A percentile compares a stretch with the other conserved stretches of the same genome.
phyloP scores from a whole-genome alignment of 2,329 filamentous ascomycete species.

The Xylaria hypoxylon region DNA sequence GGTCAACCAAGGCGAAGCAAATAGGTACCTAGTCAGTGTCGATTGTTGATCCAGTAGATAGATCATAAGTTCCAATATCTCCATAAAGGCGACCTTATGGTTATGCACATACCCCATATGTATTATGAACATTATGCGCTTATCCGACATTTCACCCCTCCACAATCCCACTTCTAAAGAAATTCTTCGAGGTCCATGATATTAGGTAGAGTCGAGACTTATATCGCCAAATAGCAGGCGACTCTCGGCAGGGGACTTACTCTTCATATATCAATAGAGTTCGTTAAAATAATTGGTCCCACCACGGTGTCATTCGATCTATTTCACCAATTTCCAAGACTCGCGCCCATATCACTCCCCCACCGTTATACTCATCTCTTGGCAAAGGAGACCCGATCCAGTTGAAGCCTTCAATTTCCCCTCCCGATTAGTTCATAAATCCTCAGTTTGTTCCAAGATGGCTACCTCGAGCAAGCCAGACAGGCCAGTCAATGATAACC shows the following conservation, averaged over 20 bases:
- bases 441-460: constrained; percentile 28
- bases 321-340: background rate
- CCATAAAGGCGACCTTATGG: constrained; percentile 2
- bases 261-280: background rate
- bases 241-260: background rate
- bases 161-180: constrained; percentile 45
- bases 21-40: no score
- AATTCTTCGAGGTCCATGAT: constrained; percentile 45
- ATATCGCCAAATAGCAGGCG: constrained; percentile 24
- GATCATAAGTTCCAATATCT: background rate
- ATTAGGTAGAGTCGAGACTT: constrained; percentile 39
- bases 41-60: background rate
- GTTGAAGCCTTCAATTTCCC: constrained; percentile 23
- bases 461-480: constrained; percentile 23
- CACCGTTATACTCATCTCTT: constrained; percentile 24
- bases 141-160: constrained; percentile 39
- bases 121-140: constrained; percentile 39
- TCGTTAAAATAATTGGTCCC: background rate
- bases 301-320: background rate
- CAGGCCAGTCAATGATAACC: constrained; percentile 30
- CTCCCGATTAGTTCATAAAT: constrained; percentile 12
- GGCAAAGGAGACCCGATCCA: constrained; percentile 12
- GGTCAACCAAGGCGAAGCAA: constrained; percentile 4
- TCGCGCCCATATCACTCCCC: background rate
- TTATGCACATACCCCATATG: constrained; percentile 37